Conservation (phyloP, 306 rosid species). For the Vigna unguiculata region DNA sequence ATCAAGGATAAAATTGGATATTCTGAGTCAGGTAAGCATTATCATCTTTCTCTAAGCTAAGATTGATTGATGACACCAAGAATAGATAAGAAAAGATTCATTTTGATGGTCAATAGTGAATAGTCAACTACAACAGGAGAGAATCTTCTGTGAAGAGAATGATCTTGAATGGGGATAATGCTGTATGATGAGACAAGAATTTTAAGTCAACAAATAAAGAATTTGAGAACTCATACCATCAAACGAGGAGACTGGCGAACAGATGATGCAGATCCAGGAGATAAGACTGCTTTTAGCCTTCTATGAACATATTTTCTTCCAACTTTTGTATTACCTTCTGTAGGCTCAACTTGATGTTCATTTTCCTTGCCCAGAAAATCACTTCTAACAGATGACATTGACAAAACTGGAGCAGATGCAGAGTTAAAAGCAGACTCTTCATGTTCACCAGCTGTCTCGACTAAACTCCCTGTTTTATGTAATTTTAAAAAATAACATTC, state of each 20-base stretch:
- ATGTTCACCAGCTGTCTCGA: slow-evolving; percentile 42
- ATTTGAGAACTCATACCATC: slow-evolving; percentile 53
- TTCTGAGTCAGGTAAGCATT: slow-evolving; percentile 9
- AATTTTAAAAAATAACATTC: slow-evolving; percentile 32
- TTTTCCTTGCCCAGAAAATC: slow-evolving; percentile 56
- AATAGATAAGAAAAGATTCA: not conserved
- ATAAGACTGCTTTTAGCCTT: slow-evolving; percentile 46
- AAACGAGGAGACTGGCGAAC: slow-evolving; percentile 74
- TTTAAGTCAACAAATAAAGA: slow-evolving; percentile 26
- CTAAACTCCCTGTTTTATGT: slow-evolving; percentile 55
- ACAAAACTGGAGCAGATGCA: slow-evolving; percentile 71
- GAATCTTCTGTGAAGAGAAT: slow-evolving; percentile 28
- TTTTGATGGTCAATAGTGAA: slow-evolving; percentile 21
- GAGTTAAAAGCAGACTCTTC: slow-evolving; percentile 69
- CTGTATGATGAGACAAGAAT: not conserved
- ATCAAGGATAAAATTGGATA: slow-evolving; percentile 7
- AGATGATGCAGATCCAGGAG: slow-evolving; percentile 67
- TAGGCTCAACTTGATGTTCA: slow-evolving; percentile 52
- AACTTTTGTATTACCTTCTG: slow-evolving; percentile 43
- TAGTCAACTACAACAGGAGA: not conserved
- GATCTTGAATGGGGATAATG: not conserved
- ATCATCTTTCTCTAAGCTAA: not conserved
- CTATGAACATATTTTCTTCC: slow-evolving; percentile 55
- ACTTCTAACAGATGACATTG: slow-evolving; percentile 61
- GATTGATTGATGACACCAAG: slow-evolving; percentile 8